A percentile compares a stretch with the other conserved stretches of the same genome.
Conservation (phyloP, 495 filamentous ascomycete genomes). For the Penicillium diatomitis region DNA sequence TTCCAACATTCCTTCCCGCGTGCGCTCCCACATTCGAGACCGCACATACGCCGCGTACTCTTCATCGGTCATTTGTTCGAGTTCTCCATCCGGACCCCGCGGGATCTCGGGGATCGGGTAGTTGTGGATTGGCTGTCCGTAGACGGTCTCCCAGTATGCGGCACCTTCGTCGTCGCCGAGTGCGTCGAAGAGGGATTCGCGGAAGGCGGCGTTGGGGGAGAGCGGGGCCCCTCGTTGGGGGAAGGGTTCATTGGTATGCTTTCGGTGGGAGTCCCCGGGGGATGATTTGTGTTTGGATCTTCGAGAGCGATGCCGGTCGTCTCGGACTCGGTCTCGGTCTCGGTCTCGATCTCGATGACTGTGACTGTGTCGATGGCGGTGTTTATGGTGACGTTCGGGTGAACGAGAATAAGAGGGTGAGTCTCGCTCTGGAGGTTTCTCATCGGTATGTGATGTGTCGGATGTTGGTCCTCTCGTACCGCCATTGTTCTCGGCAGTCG, state of each 20-base stretch:
- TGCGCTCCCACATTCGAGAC: constrained; percentile 87
- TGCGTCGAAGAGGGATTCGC: constrained; percentile 97
- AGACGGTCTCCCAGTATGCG: constrained; percentile 87
- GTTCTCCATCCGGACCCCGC: constrained; percentile 42
- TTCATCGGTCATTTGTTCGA: constrained; percentile 84
- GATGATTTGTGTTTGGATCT: too few relatives aligned
- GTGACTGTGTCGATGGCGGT: not conserved
- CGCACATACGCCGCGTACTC: constrained; percentile 83
- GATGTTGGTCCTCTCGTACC: too few relatives aligned
- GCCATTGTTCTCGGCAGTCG: too few relatives aligned
- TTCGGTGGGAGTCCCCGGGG: not conserved
- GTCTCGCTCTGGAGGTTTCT: too few relatives aligned
- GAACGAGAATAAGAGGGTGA: too few relatives aligned
- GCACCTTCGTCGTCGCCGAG: constrained; percentile 97
- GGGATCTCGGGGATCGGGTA: constrained; percentile 39
- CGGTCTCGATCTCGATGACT: too few relatives aligned
- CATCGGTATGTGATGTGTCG: too few relatives aligned
- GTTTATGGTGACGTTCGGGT: not conserved
- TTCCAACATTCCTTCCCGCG: constrained; percentile 52
- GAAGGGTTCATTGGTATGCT: not conserved
- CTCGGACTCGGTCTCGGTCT: too few relatives aligned
- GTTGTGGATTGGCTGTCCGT: constrained; percentile 80
- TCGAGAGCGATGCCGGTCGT: too few relatives aligned
- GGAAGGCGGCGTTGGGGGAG: constrained; percentile 66
- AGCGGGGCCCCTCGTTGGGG: constrained; percentile 9